Conservation (phyloP, 441 rosid species). For the Gossypium lobatum region DNA sequence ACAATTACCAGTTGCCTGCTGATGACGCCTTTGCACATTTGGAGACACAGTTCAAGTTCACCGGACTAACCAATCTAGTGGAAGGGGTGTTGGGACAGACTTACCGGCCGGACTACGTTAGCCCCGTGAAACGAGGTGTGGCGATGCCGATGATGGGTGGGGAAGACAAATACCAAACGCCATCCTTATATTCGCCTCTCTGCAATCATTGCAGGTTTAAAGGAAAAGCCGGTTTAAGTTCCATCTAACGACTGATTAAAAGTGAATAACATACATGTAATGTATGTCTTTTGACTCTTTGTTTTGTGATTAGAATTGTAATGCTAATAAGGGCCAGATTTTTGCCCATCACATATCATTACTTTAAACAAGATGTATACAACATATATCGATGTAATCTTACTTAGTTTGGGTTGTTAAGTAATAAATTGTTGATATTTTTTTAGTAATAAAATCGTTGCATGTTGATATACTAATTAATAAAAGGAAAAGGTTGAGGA, state of each 20-base stretch:
- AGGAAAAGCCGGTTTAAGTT: conserved; percentile 23
- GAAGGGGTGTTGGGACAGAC: conserved; percentile 87
- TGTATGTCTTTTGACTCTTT: neutral
- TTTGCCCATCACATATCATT: neutral
- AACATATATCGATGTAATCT: neutral
- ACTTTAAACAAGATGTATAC: neutral
- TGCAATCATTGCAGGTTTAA: conserved; percentile 65
- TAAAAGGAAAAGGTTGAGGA: neutral
- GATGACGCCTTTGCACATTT: conserved; percentile 74
- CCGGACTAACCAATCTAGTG: conserved; percentile 40
- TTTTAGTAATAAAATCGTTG: neutral
- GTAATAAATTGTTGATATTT: too few relatives aligned
- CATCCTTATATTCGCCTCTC: conserved; percentile 49
- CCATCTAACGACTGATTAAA: conserved; percentile 18
- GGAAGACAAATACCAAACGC: conserved; percentile 65
- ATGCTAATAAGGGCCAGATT: neutral
- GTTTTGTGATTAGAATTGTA: neutral
- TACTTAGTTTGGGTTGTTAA: too few relatives aligned
- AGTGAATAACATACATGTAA: neutral
- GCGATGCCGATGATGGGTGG: conserved; percentile 96
- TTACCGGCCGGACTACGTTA: conserved; percentile 57
- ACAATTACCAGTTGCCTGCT: conserved; percentile 58
- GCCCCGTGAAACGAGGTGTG: conserved; percentile 73
- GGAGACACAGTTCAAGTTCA: conserved; percentile 77
- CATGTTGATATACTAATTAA: neutral